Evolutionary conservation across 1,284 basidiomycete species (phyloP).

Genomic region (Ceratobasidium papillatum): DNA sequence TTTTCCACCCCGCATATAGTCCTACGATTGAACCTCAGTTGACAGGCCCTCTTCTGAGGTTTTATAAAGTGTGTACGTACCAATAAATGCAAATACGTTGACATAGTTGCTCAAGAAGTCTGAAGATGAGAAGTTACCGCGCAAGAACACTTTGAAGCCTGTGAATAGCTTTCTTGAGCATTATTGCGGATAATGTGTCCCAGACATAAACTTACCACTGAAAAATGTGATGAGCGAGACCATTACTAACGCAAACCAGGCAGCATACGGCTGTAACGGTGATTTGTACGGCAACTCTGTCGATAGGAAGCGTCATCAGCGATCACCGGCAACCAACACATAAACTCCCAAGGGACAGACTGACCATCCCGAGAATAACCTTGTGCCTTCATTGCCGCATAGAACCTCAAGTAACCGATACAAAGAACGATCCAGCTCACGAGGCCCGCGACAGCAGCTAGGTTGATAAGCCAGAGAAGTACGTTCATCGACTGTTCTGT

Average conservation of each 20-base stretch:
- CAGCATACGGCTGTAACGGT: slow-evolving; percentile 52
- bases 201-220: slow-evolving; percentile 40
- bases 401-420: slow-evolving; percentile 46
- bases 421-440: slow-evolving; percentile 46
- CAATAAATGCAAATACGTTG: slow-evolving; percentile 44
- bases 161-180: neutral
- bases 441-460: slow-evolving; percentile 46
- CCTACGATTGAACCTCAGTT: neutral
- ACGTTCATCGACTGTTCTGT: slow-evolving; percentile 41
- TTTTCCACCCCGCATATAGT: slow-evolving; percentile 31
- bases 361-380: slow-evolving; percentile 44
- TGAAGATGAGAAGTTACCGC: slow-evolving; percentile 39
- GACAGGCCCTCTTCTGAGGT: neutral
- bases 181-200: neutral
- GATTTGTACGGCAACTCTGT: slow-evolving; percentile 52
- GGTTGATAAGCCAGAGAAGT: slow-evolving; percentile 45
- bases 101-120: slow-evolving; percentile 44
- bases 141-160: slow-evolving; percentile 45
- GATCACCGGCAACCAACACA: neutral
- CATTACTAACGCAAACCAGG: slow-evolving; percentile 45
- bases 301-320: slow-evolving; percentile 19
- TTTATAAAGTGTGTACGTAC: slow-evolving; percentile 26
- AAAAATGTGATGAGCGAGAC: slow-evolving; percentile 43
- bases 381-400: slow-evolving; percentile 46
- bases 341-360: neutral